These are phyloP conservation scores for Rhipidocladum racemiflorum DNA, from an alignment of 176 grass and related monocot genomes.

Conservation along the genomic window DNA sequence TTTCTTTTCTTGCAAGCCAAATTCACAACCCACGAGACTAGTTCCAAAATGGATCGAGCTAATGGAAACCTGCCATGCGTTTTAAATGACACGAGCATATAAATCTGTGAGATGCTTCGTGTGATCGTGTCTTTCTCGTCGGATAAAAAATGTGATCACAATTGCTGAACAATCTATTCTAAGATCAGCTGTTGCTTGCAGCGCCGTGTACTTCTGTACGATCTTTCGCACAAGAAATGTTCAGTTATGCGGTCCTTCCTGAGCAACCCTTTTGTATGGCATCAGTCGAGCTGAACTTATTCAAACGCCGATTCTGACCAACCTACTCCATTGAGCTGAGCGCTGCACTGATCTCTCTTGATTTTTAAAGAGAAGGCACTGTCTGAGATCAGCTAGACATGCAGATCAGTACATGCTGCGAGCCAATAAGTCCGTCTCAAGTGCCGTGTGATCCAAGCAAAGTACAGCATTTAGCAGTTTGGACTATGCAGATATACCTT, in stretches of 20 bases:
- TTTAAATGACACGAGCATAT: neutral
- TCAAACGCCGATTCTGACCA: too few species aligned
- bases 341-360: neutral
- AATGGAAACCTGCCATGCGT: neutral
- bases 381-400: neutral
- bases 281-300: neutral
- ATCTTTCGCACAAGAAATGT: neutral
- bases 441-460: too few species aligned
- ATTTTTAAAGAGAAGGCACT: neutral
- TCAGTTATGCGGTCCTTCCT: neutral
- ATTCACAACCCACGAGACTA: neutral
- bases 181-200: neutral
- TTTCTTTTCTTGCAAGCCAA: neutral
- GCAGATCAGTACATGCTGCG: neutral
- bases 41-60: neutral
- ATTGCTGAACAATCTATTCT: neutral
- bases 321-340: neutral
- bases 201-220: neutral
- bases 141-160: neutral
- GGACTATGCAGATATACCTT: neutral
- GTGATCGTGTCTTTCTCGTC: neutral
- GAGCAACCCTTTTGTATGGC: neutral
- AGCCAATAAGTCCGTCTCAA: too few species aligned
- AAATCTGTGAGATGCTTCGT: neutral
- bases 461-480: neutral